A percentile compares a stretch with the other conserved stretches of the same genome.
Evolutionary conservation across 805 yeast genomes (phyloP).

Genomic region (Kazachstania africana): DNA sequence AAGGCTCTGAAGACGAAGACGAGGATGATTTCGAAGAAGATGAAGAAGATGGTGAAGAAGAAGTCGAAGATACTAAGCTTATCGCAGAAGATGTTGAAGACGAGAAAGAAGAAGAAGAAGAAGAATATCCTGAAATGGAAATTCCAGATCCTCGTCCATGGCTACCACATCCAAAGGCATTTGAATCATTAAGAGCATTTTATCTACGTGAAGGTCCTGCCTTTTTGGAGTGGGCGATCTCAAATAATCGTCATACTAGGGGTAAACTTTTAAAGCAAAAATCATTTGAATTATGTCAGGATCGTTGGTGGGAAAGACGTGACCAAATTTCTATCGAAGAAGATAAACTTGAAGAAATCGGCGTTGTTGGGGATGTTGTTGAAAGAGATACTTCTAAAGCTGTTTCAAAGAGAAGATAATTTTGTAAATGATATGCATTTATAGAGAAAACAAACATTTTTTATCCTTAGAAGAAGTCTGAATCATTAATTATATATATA

Average conservation of each 20-base stretch:
- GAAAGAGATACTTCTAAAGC: conserved; percentile 51
- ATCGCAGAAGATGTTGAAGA: conserved; percentile 45
- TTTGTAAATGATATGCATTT: no score
- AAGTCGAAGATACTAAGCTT: conserved; percentile 33
- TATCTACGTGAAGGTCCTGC: conserved; percentile 78
- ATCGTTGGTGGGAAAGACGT: conserved; percentile 98
- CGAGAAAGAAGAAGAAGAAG: conserved; percentile 58
- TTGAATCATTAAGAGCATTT: conserved; percentile 73
- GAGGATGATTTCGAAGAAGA: conserved; percentile 62
- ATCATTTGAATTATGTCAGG: conserved; percentile 84
- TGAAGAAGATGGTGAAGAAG: conserved; percentile 54
- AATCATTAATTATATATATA: no score
- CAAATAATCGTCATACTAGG: conserved; percentile 71
- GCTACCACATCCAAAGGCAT: conserved; percentile 94
- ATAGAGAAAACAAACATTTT: not conserved
- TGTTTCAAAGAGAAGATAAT: conserved; percentile 39
- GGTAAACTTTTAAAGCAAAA: conserved; percentile 84
- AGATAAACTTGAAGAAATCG: conserved; percentile 79
- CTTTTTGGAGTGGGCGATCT: conserved; percentile 87
- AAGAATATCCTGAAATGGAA: conserved; percentile 48
- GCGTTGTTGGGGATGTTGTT: conserved; percentile 81
- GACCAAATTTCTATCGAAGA: conserved; percentile 83
- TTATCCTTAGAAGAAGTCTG: not conserved
- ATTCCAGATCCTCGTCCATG: conserved; percentile 90
- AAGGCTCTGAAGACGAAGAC: conserved; percentile 50